Evolutionary conservation across 2,329 filamentous ascomycete genomes (phyloP).

Genomic region (Xenosphaeropsis pyriputrescens): DNA sequence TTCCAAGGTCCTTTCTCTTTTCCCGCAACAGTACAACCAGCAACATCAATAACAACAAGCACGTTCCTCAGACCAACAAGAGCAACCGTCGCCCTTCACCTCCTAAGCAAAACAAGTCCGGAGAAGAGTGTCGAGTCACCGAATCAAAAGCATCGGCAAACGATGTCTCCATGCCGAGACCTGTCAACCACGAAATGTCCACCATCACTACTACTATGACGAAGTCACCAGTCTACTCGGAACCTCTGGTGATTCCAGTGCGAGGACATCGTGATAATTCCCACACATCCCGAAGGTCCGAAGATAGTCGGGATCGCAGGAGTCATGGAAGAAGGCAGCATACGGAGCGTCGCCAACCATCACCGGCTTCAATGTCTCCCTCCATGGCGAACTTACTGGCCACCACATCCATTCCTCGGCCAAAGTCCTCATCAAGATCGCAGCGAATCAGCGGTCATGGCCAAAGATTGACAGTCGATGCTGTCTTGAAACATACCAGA

Average conservation of each 20-base stretch:
- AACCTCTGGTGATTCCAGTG: conserved; percentile 16
- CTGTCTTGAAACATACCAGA: conserved; percentile 36
- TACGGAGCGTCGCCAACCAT: conserved; percentile 19
- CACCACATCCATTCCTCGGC: conserved; percentile 41
- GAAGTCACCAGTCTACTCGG: conserved; percentile 11
- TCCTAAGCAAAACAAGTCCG: neutral
- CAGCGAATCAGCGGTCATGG: conserved; percentile 7
- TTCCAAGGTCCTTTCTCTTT: conserved; percentile 13
- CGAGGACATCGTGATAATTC: conserved; percentile 9
- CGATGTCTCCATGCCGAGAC: conserved; percentile 3
- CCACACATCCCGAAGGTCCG: conserved; percentile 9
- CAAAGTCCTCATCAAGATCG: conserved; percentile 16
- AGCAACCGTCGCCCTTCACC: conserved; percentile 2
- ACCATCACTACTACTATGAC: conserved; percentile 1
- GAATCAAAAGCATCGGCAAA: conserved; percentile 3
- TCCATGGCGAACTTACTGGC: conserved; percentile 47
- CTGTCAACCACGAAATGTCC: neutral
- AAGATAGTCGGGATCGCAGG: conserved; percentile 7
- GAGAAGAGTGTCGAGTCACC: conserved; percentile 6
- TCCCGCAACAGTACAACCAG: conserved; percentile 2
- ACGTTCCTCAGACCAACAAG: neutral
- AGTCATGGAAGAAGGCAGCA: conserved; percentile 6
- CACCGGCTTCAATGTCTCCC: conserved; percentile 38
- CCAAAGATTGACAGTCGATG: conserved; percentile 36
- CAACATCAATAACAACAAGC: neutral